A percentile compares a stretch with the other conserved stretches of the same genome.
phyloP scores from a whole-genome alignment of 1,139 yeast genomes.

The Lodderomyces elongisporus region DNA sequence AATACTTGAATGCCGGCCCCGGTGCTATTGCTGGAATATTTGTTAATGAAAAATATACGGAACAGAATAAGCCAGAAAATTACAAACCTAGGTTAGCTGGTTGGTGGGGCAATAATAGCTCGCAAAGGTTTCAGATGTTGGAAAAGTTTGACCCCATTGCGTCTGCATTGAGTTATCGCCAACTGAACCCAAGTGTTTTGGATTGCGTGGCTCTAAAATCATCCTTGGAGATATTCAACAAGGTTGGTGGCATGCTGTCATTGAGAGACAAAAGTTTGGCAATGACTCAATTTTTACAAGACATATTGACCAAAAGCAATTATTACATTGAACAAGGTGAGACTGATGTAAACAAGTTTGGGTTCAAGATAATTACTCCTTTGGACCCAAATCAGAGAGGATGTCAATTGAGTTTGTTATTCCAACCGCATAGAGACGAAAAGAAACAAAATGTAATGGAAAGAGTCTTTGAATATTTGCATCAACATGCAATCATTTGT shows the following conservation, averaged over 20 bases:
- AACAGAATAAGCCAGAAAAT: slow-evolving; percentile 24
- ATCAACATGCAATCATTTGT: slow-evolving; percentile 61
- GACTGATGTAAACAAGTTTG: slow-evolving; percentile 21
- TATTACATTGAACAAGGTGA: slow-evolving; percentile 37
- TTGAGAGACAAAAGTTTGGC: slow-evolving; percentile 54
- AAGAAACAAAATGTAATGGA: slow-evolving; percentile 53
- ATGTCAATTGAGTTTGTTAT: slow-evolving; percentile 71
- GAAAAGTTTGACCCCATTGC: slow-evolving; percentile 73
- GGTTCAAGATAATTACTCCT: slow-evolving; percentile 76
- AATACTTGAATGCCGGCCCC: slow-evolving; percentile 87
- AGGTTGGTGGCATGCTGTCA: slow-evolving; percentile 58
- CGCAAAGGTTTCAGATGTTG: slow-evolving; percentile 71
- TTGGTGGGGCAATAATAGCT: slow-evolving; percentile 91
- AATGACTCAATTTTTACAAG: slow-evolving; percentile 56
- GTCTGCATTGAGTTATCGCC: slow-evolving; percentile 83
- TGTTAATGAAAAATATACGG: slow-evolving; percentile 54
- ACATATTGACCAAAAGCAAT: slow-evolving; percentile 36
- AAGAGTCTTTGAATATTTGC: slow-evolving; percentile 46
- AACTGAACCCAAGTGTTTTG: slow-evolving; percentile 87
- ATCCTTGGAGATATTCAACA: slow-evolving; percentile 56
- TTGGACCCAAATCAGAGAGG: slow-evolving; percentile 56
- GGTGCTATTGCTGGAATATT: slow-evolving; percentile 86
- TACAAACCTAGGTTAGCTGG: slow-evolving; percentile 76
- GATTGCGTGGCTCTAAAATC: slow-evolving; percentile 70
- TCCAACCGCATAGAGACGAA: slow-evolving; percentile 48